phyloP scores from a whole-genome alignment of 2,329 filamentous ascomycete genomes.

The Fusarium udum region DNA sequence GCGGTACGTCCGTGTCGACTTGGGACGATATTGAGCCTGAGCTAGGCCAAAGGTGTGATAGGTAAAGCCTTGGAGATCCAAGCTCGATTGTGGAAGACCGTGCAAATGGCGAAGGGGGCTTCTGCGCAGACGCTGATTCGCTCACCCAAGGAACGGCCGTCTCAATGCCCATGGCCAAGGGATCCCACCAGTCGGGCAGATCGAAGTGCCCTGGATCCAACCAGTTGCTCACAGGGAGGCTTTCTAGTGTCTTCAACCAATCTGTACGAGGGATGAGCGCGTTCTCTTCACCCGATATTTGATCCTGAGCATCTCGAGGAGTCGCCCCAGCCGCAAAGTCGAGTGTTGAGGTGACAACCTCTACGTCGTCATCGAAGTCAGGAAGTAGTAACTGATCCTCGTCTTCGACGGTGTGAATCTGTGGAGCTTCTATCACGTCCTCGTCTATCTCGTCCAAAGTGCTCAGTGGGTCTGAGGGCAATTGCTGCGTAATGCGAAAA shows the following conservation, averaged over 20 bases:
- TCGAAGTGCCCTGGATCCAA: background rate
- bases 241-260: background rate
- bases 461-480: rapidly evolving
- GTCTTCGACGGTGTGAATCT: rapidly evolving
- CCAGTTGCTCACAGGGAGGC: background rate
- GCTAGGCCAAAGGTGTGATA: rapidly evolving
- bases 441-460: background rate
- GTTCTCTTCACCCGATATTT: too few relatives aligned
- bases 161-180: background rate
- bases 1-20: background rate
- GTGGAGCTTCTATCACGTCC: rapidly evolving
- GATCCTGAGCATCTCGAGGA: background rate
- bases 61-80: rapidly evolving
- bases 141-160: background rate
- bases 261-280: background rate
- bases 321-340: background rate
- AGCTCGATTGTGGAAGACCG: background rate
- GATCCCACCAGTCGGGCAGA: constrained; percentile 18
- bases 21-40: background rate
- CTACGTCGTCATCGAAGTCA: background rate
- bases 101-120: background rate
- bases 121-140: background rate
- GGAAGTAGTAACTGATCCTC: background rate
- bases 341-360: background rate
- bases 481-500: background rate